Conservation (phyloP, 2,329 filamentous ascomycete species). For the Clarireedia hainanense region DNA sequence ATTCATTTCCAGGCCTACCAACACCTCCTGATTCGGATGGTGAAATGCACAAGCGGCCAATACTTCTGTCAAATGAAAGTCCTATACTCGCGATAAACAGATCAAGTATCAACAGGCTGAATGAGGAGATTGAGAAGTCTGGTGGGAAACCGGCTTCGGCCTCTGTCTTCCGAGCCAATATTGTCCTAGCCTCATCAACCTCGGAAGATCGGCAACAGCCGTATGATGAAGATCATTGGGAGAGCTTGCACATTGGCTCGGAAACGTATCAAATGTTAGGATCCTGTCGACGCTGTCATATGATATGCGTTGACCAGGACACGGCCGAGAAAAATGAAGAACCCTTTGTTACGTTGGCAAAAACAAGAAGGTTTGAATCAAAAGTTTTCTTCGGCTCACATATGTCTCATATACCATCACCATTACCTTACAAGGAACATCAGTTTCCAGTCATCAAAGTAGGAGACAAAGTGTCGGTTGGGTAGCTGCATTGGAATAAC, state of each 20-base stretch:
- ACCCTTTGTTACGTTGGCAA: slow-evolving; percentile 80
- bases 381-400: slow-evolving; percentile 89
- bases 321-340: slow-evolving; percentile 73
- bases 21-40: slow-evolving; percentile 52
- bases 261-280: slow-evolving; percentile 67
- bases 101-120: slow-evolving; percentile 71
- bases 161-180: slow-evolving; percentile 81
- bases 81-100: slow-evolving; percentile 80
- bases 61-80: slow-evolving; percentile 86
- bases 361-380: slow-evolving; percentile 74
- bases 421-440: slow-evolving; percentile 2
- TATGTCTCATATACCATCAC: slow-evolving; percentile 42
- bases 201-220: slow-evolving; percentile 35
- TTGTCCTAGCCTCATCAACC: slow-evolving; percentile 55
- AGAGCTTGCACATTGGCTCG: slow-evolving; percentile 54
- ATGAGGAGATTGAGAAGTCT: slow-evolving; percentile 58
- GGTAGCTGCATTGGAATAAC: neutral
- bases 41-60: slow-evolving; percentile 41
- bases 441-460: slow-evolving; percentile 10
- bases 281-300: slow-evolving; percentile 82
- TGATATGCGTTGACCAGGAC: slow-evolving; percentile 88
- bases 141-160: slow-evolving; percentile 59
- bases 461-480: slow-evolving; percentile 9
- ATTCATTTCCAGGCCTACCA: slow-evolving; percentile 45
- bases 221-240: slow-evolving; percentile 80